Evolutionary conservation across 2,329 filamentous ascomycete genomes (phyloP).

Genomic region (Colletotrichum filicis): DNA sequence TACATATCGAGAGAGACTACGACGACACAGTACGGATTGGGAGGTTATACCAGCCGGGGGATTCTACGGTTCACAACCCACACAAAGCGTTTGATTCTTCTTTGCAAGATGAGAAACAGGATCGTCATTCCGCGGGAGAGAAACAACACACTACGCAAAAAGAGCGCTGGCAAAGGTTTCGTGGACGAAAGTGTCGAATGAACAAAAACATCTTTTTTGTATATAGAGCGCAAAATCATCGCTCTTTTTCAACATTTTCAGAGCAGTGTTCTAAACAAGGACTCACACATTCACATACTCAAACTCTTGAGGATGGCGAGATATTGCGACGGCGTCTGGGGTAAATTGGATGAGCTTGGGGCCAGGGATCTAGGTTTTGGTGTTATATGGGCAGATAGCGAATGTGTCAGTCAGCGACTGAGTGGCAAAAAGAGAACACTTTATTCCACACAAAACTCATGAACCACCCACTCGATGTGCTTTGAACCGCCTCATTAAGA

Average conservation of each 20-base stretch:
- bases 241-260: background rate
- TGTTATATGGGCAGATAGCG: background rate
- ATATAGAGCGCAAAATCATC: slow-evolving; percentile 2
- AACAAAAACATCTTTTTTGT: background rate
- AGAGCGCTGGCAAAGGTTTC: background rate
- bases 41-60: slow-evolving; percentile 29
- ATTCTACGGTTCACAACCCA: slow-evolving; percentile 15
- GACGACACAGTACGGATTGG: slow-evolving; percentile 25
- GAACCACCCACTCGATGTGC: background rate
- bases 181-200: background rate
- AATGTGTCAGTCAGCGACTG: background rate
- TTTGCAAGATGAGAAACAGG: background rate
- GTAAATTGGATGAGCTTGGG: background rate
- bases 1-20: slow-evolving; percentile 21
- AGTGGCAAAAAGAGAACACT: background rate
- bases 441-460: background rate
- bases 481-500: background rate
- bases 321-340: slow-evolving; percentile 6
- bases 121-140: background rate
- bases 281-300: background rate
- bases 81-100: slow-evolving; percentile 15
- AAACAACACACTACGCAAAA: background rate
- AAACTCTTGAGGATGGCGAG: background rate
- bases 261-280: background rate
- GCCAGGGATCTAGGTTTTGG: background rate